Evolutionary conservation across 805 yeast genomes (phyloP).

Genomic region (Spathaspora girioi): DNA sequence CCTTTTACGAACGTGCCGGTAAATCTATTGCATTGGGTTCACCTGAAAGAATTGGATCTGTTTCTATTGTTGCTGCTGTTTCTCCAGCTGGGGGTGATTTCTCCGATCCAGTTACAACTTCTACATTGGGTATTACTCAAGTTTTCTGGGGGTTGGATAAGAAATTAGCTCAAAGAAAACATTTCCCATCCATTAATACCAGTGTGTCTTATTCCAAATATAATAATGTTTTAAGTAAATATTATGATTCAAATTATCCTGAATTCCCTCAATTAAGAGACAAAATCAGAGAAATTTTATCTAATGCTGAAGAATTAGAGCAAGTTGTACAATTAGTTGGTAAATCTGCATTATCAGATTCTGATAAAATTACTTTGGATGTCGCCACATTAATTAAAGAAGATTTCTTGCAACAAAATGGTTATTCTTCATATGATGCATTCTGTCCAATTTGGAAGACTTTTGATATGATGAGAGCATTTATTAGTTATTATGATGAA

Average conservation of each 20-base stretch:
- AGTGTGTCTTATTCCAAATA: slow-evolving; percentile 95
- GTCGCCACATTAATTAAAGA: slow-evolving; percentile 90
- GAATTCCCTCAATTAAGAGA: slow-evolving; percentile 90
- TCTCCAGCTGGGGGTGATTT: slow-evolving; percentile 99
- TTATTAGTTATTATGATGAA: slow-evolving; percentile 88
- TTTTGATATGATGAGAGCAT: slow-evolving; percentile 94
- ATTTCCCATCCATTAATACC: slow-evolving; percentile 98
- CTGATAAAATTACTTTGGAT: slow-evolving; percentile 95
- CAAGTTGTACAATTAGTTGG: slow-evolving; percentile 99
- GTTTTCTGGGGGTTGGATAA: slow-evolving; percentile 99
- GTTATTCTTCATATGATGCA: slow-evolving; percentile 96
- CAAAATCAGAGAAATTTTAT: slow-evolving; percentile 87
- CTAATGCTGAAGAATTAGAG: slow-evolving; percentile 97
- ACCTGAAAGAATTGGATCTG: slow-evolving; percentile 95
- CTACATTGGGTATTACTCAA: slow-evolving; percentile 99
- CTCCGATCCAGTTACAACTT: slow-evolving; percentile 98
- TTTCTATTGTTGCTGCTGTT: slow-evolving; percentile 98
- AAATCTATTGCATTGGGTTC: slow-evolving; percentile 92
- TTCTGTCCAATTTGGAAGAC: slow-evolving; percentile 99
- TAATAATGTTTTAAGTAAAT: slow-evolving; percentile 80
- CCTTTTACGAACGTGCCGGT: slow-evolving; percentile 99
- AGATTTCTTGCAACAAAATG: slow-evolving; percentile 98
- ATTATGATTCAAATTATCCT: slow-evolving; percentile 81
- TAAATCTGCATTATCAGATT: slow-evolving; percentile 93
- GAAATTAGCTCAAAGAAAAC: slow-evolving; percentile 98